These are phyloP conservation scores for Grammothele lineata DNA, from an alignment of 768 basidiomycete species.

Conservation along the genomic window DNA sequence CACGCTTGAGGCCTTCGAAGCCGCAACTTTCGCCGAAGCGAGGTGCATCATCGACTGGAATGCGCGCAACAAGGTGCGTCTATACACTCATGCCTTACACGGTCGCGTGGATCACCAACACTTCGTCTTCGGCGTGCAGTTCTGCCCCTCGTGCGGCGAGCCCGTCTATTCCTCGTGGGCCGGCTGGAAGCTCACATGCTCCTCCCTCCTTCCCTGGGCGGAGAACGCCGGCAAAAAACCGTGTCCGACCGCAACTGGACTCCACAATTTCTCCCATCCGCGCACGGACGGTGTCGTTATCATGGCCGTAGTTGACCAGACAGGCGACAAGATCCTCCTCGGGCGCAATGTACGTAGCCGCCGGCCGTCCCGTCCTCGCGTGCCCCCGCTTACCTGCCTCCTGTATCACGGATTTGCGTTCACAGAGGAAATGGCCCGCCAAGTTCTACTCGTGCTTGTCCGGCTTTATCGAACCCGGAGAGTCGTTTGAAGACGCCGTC, in stretches of 20 bases:
- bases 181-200: slow-evolving; percentile 91
- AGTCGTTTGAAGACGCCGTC: slow-evolving; percentile 92
- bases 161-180: slow-evolving; percentile 85
- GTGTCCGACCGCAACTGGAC: slow-evolving; percentile 74
- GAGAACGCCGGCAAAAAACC: slow-evolving; percentile 58
- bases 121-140: slow-evolving; percentile 43
- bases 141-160: slow-evolving; percentile 85
- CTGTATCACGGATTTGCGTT: no score
- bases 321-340: slow-evolving; percentile 79
- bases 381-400: neutral
- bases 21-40: slow-evolving; percentile 73
- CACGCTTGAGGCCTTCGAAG: slow-evolving; percentile 58
- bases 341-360: slow-evolving; percentile 68
- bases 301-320: slow-evolving; percentile 79
- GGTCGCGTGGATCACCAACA: neutral
- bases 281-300: slow-evolving; percentile 89
- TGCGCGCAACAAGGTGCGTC: slow-evolving; percentile 69
- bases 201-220: slow-evolving; percentile 70
- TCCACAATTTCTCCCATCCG: slow-evolving; percentile 84
- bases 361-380: neutral
- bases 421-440: slow-evolving; percentile 58
- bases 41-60: slow-evolving; percentile 94
- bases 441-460: slow-evolving; percentile 81
- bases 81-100: neutral
- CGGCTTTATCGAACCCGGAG: slow-evolving; percentile 93